Conservation (phyloP, 495 filamentous ascomycete genomes). For the Daldinia vernicosa region DNA sequence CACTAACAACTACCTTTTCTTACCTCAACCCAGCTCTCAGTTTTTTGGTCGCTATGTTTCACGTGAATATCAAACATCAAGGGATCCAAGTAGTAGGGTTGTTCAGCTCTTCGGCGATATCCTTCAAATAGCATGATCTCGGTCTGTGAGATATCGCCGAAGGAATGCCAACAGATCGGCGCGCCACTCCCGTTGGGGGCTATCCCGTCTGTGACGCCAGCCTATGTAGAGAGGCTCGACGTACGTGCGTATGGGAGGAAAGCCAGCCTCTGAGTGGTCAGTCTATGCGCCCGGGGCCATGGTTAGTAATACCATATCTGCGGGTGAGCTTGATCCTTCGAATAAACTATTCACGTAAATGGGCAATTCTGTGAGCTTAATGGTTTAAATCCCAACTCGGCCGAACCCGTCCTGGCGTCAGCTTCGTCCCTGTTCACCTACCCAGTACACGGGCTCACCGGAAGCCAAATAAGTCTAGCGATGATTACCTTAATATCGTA, state of each 20-base stretch:
- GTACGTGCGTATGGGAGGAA: slow-evolving; percentile 19
- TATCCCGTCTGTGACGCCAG: slow-evolving; percentile 29
- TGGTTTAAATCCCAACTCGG: slow-evolving; percentile 19
- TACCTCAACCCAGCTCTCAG: not conserved
- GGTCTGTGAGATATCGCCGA: slow-evolving; percentile 35
- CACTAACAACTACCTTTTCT: slow-evolving; percentile 5
- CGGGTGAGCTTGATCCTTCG: slow-evolving; percentile 1
- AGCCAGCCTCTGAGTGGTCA: not conserved
- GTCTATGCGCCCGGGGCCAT: slow-evolving; percentile 17
- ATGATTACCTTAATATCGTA: not conserved
- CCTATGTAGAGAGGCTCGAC: slow-evolving; percentile 4
- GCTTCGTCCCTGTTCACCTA: slow-evolving; percentile 17
- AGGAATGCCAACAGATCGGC: slow-evolving; percentile 33
- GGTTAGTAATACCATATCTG: slow-evolving; percentile 5
- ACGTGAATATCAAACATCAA: slow-evolving; percentile 1
- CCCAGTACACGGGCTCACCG: slow-evolving; percentile 20
- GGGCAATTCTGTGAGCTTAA: slow-evolving; percentile 26
- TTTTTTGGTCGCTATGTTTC: slow-evolving; percentile 4
- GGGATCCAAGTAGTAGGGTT: not conserved
- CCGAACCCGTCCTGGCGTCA: slow-evolving; percentile 22
- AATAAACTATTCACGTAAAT: slow-evolving; percentile 4
- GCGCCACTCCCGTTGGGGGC: slow-evolving; percentile 38
- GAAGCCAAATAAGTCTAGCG: not conserved
- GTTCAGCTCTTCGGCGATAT: slow-evolving; percentile 4
- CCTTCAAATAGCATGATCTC: slow-evolving; percentile 7